Base-by-base conservation (phyloP, 768 basidiomycete species). In the Sarcomyxa edulis region DNA sequence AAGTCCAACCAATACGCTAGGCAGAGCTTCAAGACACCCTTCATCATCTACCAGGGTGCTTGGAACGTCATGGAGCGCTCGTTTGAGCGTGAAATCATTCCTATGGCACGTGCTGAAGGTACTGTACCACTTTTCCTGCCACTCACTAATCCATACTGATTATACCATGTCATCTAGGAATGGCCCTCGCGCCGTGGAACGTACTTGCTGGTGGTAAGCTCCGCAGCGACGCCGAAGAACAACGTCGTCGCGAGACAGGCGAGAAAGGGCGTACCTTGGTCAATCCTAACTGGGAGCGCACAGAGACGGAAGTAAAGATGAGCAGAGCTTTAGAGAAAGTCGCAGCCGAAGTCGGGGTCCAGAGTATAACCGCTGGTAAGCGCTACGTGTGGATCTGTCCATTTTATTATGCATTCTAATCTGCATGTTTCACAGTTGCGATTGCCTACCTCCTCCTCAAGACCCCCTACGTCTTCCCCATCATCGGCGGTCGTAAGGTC, bases 381-480 rank as follows among this genome's bases (percentile, higher is more conserved):
- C 52, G n/a, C n/a, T n/a, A n/a, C n/a, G n/a, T n/a, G n/a, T n/a
- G n/a, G n/a, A 5, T 24, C 2, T 24, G 7, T n/a, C 7, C 35
- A 7, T 41, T 40, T 38, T 18, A 4, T 11, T 32, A 15, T 12
- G 12, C 7, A 7, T 27, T 19, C n/a, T 21, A 26, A 3, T 18
- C 9, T 16, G 27, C 8, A 23, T 33, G 6, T 32, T 25, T 29
- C 16, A 2, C 28, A 68, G 72, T 73, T 20, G 71, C 71, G 6
- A 66, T 76, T 42, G 71, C 72, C 7, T 74, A 74, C 40, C 48
- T 76, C n/a, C 53, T 77, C 55, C 71, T 74, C 35, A 78, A 76
- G 53, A 58, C 69, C 6, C 67, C 69, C 0, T 72, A 66, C 35
- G 72, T 74, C 0, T 75, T 76, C 56, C 72, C 71, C 1, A 61